A percentile compares a stretch with the other conserved stretches of the same genome.
These are phyloP conservation scores for Torulaspora microellipsoides DNA, from an alignment of 805 yeast species.

Conservation along the genomic window DNA sequence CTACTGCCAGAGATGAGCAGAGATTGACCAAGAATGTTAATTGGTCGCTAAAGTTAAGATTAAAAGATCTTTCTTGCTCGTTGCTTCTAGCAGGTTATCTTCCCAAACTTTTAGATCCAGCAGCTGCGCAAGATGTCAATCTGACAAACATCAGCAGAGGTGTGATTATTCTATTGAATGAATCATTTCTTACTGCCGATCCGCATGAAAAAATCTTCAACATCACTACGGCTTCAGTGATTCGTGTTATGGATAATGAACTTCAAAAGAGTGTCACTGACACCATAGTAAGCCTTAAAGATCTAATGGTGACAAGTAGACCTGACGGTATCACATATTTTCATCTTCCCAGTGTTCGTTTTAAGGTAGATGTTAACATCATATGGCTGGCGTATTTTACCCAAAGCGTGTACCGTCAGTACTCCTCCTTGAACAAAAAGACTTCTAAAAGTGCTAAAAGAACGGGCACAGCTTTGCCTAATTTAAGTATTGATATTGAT, in stretches of 20 bases:
- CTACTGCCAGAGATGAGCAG: neutral
- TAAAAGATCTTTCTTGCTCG: constrained; percentile 25
- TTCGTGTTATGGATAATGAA: constrained; percentile 24
- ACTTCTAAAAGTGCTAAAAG: neutral
- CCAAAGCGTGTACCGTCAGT: constrained; percentile 12
- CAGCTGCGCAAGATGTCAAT: constrained; percentile 15
- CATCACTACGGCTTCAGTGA: constrained; percentile 17
- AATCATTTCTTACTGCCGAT: constrained; percentile 15
- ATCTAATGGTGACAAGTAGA: constrained; percentile 11
- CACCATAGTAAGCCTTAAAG: constrained; percentile 13
- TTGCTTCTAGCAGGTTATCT: constrained; percentile 22
- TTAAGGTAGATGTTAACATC: constrained; percentile 29
- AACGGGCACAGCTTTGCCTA: neutral
- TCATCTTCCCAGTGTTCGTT: constrained; percentile 21
- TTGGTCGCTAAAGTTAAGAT: constrained; percentile 24
- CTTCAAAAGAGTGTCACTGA: constrained; percentile 11
- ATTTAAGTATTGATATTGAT: constrained; percentile 8
- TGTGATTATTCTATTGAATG: constrained; percentile 18
- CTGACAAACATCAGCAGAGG: constrained; percentile 27
- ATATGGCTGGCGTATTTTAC: constrained; percentile 28
- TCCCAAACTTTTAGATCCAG: constrained; percentile 25
- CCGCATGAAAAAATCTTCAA: constrained; percentile 11
- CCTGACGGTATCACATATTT: neutral
- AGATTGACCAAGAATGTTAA: constrained; percentile 3
- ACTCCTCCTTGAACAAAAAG: constrained; percentile 6